Conservation (phyloP, 2,329 filamentous ascomycete species). For the Sordariomycetes sp. region DNA sequence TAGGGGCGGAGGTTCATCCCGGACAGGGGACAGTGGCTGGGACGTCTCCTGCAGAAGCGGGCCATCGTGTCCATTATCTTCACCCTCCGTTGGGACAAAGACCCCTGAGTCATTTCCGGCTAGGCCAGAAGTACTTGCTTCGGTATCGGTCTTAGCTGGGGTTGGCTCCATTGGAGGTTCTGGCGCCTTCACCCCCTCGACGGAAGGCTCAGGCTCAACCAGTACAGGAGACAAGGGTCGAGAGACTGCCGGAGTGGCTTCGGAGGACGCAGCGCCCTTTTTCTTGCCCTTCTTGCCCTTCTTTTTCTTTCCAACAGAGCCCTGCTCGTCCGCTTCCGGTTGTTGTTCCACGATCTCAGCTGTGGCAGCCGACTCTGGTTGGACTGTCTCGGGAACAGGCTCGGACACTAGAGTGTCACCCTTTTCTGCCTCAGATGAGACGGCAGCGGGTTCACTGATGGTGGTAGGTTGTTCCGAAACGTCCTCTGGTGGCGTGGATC, state of each 20-base stretch:
- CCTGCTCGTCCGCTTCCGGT: not conserved
- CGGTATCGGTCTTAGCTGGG: not conserved
- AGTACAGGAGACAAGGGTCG: not conserved
- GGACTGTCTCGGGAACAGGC: not conserved
- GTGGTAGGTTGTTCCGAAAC: not conserved
- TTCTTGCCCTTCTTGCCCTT: constrained; percentile 18
- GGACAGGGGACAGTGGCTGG: not conserved
- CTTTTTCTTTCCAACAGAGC: constrained; percentile 9
- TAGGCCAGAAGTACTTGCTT: not conserved
- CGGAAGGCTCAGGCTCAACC: not conserved
- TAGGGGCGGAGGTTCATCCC: not conserved
- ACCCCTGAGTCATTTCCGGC: not conserved
- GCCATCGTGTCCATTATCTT: not conserved
- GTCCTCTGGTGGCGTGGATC: not conserved
- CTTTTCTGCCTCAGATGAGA: not conserved
- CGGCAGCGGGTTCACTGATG: not conserved
- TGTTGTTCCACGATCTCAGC: not conserved
- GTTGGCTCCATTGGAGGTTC: not conserved
- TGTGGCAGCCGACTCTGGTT: not conserved
- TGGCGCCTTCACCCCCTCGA: not conserved
- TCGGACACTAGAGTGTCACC: not conserved
- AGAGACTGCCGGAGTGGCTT: not conserved
- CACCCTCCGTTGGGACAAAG: not conserved
- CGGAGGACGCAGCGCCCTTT: constrained; percentile 8
- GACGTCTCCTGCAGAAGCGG: not conserved